These are phyloP conservation scores for Priceomyces haplophilus DNA, from an alignment of 805 yeast species.

Conservation along the genomic window DNA sequence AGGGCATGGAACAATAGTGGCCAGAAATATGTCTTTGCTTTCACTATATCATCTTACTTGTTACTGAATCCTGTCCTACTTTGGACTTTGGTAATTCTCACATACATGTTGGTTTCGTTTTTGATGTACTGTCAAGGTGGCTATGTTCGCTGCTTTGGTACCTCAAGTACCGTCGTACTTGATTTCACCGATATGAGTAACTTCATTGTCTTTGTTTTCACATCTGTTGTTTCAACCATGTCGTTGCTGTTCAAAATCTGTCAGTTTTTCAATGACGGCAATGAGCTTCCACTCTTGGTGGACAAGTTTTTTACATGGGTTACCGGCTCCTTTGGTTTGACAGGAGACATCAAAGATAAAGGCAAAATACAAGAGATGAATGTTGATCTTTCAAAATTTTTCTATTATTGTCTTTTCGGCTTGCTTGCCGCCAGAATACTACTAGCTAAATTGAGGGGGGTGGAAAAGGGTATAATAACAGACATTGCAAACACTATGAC, in stretches of 20 bases:
- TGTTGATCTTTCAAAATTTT: conserved; percentile 24
- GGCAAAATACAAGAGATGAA: conserved; percentile 21
- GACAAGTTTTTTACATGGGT: conserved; percentile 25
- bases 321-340: conserved; percentile 24
- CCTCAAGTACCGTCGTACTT: conserved; percentile 6
- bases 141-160: conserved; percentile 18
- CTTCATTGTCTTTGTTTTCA: conserved; percentile 39
- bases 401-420: conserved; percentile 23
- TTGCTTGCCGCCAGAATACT: conserved; percentile 30
- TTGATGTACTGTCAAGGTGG: conserved; percentile 23
- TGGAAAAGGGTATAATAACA: conserved; percentile 27
- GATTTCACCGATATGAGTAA: conserved; percentile 20
- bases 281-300: conserved; percentile 44
- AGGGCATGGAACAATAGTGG: conserved; percentile 90
- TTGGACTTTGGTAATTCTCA: conserved; percentile 48
- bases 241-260: conserved; percentile 54
- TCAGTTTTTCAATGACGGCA: conserved; percentile 55
- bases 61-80: conserved; percentile 26
- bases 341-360: conserved; percentile 19
- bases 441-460: conserved; percentile 19
- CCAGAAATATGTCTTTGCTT: conserved; percentile 59
- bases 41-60: conserved; percentile 43
- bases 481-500: conserved; percentile 36
- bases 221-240: conserved; percentile 45
- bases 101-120: conserved; percentile 29